Base-by-base conservation (phyloP, 2,329 filamentous ascomycete genomes). In the Drechmeria coniospora region DNA sequence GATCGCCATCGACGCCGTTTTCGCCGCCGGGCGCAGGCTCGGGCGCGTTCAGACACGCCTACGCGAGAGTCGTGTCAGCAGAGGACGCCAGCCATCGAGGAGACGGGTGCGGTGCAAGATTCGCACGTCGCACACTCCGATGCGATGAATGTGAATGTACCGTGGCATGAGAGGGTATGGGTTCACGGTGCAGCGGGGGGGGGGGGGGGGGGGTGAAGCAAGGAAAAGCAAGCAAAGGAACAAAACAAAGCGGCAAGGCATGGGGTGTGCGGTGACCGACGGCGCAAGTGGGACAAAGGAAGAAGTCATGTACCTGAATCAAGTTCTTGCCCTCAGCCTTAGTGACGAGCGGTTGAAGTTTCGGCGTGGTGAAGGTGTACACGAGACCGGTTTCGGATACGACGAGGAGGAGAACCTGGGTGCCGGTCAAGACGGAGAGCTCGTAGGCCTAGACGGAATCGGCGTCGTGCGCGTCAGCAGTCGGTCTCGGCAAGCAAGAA, bases 241-340 rank as follows among this genome's bases (percentile, higher is more conserved):
- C 14, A 14, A 21, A 12, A 11, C 14, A 11, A 25, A 21, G 20
- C n/a, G 13, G 10, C 23, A 13, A 15, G 10, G 20, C 9, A 9
- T 4, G 10, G 6, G 9, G 10, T 9, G 10, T 7, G 22, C 13
- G 28, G 4, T 6, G 15, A n/a, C n/a, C n/a, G n/a, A n/a, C n/a
- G n/a, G n/a, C n/a, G n/a, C n/a, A n/a, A n/a, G n/a, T n/a, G n/a
- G n/a, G n/a, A n/a, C n/a, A n/a, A n/a, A n/a, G n/a, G n/a, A n/a
- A n/a, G n/a, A n/a, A n/a, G n/a, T n/a, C n/a, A 21, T 31, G 39
- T 71, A 94, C 90, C 75, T 98, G 90, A 43, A 98, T 95, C 40
- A 98, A 65, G 54, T 98, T 98, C 72, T 98, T 98, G 61, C 90
- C 90, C 60, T 95, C 90, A 12, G 90, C 79, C 65, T 95, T 95